Conservation (phyloP, 2,329 filamentous ascomycete genomes). For the Fusarium tjaetaba region DNA sequence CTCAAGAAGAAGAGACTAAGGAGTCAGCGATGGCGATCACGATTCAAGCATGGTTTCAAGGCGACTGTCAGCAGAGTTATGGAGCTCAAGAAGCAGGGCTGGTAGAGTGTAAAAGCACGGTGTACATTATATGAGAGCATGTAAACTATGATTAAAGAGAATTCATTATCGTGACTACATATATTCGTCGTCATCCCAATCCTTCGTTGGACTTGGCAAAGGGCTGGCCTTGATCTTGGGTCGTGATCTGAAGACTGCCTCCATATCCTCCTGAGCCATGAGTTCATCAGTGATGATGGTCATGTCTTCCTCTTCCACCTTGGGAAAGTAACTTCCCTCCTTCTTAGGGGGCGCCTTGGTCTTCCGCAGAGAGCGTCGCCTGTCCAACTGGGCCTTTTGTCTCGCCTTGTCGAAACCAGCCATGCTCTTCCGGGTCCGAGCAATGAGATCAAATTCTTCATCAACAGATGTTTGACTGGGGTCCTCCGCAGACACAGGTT, state of each 20-base stretch:
- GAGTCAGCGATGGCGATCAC: constrained; percentile 73
- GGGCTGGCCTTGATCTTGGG: constrained; percentile 85
- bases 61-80: constrained; percentile 71
- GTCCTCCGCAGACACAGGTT: constrained; percentile 19
- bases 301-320: constrained; percentile 56
- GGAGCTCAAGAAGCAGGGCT: constrained; percentile 80
- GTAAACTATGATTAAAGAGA: constrained; percentile 29
- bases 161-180: constrained; percentile 37
- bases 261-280: constrained; percentile 78
- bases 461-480: constrained; percentile 27
- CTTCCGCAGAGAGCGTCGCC: constrained; percentile 61
- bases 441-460: constrained; percentile 59
- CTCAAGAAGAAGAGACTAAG: constrained; percentile 80
- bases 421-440: constrained; percentile 70
- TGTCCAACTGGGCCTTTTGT: constrained; percentile 68
- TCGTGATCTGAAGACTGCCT: constrained; percentile 84
- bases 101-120: constrained; percentile 60
- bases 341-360: constrained; percentile 52
- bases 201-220: constrained; percentile 59
- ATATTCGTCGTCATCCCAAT: constrained; percentile 45
- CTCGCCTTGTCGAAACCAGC: constrained; percentile 68
- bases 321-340: constrained; percentile 59
- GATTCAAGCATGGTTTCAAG: constrained; percentile 76
- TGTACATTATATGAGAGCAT: constrained; percentile 45
- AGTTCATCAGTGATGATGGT: constrained; percentile 72